Evolutionary conservation across 2,329 filamentous ascomycete species (phyloP).

Genomic region (Sphaerulina populicola): DNA sequence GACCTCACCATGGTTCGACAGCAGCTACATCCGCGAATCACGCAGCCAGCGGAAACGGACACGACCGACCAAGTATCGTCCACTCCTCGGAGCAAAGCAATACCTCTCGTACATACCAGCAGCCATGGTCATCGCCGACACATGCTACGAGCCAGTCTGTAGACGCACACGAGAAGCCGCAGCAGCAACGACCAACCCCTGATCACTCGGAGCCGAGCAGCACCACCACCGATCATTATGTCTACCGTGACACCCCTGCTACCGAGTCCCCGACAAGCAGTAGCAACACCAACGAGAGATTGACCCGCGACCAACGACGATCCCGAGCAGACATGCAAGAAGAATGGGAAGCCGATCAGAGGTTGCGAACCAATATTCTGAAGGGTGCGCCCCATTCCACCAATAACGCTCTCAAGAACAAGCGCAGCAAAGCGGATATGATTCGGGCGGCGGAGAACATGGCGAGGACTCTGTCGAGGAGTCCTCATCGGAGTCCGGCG

Average conservation of each 20-base stretch:
- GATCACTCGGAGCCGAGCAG: neutral
- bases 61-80: neutral
- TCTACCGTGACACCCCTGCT: neutral
- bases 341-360: conserved; percentile 2
- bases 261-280: neutral
- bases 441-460: conserved; percentile 5
- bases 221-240: neutral
- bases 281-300: neutral
- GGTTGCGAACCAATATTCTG: conserved; percentile 1
- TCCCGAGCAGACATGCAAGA: neutral
- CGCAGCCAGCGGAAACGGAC: neutral
- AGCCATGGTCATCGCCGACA: neutral
- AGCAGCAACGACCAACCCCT: neutral
- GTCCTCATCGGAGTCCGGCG: conserved; percentile 5
- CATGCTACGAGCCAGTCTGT: neutral
- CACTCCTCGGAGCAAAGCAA: neutral
- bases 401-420: conserved; percentile 1
- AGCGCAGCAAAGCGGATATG: conserved; percentile 9
- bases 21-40: neutral
- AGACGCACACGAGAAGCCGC: neutral
- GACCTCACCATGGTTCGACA: too few relatives aligned
- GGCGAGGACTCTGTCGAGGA: conserved; percentile 5
- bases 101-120: neutral
- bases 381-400: conserved; percentile 4
- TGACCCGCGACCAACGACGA: conserved; percentile 2